A percentile compares a stretch with the other conserved stretches of the same genome.
Conservation (phyloP, 805 yeast genomes). For the Yarrowia alimentaria region DNA sequence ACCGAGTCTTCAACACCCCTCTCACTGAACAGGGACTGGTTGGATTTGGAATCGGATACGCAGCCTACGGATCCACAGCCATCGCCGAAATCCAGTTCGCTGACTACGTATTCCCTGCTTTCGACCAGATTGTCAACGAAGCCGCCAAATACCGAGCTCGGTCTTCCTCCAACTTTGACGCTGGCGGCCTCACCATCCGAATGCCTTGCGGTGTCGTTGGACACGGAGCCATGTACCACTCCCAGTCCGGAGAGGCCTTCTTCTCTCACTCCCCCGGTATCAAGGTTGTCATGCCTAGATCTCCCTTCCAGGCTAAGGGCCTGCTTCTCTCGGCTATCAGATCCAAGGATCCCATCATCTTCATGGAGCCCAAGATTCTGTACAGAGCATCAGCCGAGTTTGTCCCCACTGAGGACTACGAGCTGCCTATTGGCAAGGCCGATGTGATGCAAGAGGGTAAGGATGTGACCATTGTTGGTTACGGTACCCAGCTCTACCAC, state of each 20-base stretch:
- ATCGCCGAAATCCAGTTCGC: slow-evolving; percentile 93
- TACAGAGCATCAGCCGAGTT: slow-evolving; percentile 87
- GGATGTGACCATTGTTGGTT: slow-evolving; percentile 78
- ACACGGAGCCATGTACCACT: slow-evolving; percentile 96
- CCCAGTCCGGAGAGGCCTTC: slow-evolving; percentile 92
- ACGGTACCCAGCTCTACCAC: slow-evolving; percentile 77
- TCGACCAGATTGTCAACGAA: slow-evolving; percentile 91
- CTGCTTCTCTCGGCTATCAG: slow-evolving; percentile 84
- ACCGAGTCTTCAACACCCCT: slow-evolving; percentile 85
- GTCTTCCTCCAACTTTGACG: slow-evolving; percentile 84
- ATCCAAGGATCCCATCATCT: slow-evolving; percentile 92
- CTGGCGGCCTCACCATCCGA: slow-evolving; percentile 89
- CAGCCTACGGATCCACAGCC: slow-evolving; percentile 86
- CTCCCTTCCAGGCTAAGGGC: slow-evolving; percentile 90
- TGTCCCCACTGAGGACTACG: slow-evolving; percentile 74
- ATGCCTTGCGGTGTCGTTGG: slow-evolving; percentile 98
- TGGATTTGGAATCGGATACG: slow-evolving; percentile 84
- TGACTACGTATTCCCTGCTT: slow-evolving; percentile 95
- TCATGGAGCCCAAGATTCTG: slow-evolving; percentile 85
- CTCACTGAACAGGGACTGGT: slow-evolving; percentile 94
- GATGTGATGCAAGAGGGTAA: slow-evolving; percentile 80
- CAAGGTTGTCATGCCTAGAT: slow-evolving; percentile 85
- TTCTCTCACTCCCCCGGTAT: slow-evolving; percentile 92
- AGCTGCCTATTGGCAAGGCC: slow-evolving; percentile 84
- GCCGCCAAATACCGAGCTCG: slow-evolving; percentile 94